phyloP scores from a whole-genome alignment of 108 stramenopile species.

The Skeletonema grethae region DNA sequence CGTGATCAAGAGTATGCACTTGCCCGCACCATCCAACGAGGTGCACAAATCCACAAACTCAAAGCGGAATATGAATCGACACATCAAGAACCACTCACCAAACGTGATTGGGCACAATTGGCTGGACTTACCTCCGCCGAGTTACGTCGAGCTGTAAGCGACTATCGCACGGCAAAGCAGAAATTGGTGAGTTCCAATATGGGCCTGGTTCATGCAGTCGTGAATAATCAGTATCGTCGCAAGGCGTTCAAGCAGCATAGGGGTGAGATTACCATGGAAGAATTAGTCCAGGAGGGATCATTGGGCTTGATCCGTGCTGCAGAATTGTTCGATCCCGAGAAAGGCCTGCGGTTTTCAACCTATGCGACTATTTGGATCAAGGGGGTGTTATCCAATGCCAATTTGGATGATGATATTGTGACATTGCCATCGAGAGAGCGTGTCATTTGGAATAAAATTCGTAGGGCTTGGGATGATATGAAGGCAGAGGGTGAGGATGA shows the following conservation, averaged over 20 bases:
- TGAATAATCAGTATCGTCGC: slow-evolving; percentile 50
- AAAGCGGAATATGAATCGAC: slow-evolving; percentile 56
- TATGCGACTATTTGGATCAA: slow-evolving; percentile 99
- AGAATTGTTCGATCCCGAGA: slow-evolving; percentile 89
- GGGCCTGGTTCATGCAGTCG: slow-evolving; percentile 80
- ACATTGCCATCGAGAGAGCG: slow-evolving; percentile 69
- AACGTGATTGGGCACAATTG: slow-evolving; percentile 66
- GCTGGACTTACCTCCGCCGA: slow-evolving; percentile 58
- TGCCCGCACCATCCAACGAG: slow-evolving; percentile 70
- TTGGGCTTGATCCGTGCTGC: slow-evolving; percentile 91
- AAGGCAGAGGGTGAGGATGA: slow-evolving; percentile 24
- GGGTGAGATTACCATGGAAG: slow-evolving; percentile 60
- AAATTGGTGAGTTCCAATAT: slow-evolving; percentile 77
- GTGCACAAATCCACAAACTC: slow-evolving; percentile 64
- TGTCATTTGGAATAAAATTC: slow-evolving; percentile 72
- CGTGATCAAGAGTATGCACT: slow-evolving; percentile 77
- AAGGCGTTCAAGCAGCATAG: slow-evolving; percentile 17
- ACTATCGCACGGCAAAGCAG: slow-evolving; percentile 77
- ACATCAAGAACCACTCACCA: slow-evolving; percentile 37
- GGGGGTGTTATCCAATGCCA: slow-evolving; percentile 70
- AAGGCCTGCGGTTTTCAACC: slow-evolving; percentile 90
- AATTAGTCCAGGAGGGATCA: slow-evolving; percentile 93
- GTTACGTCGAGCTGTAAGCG: slow-evolving; percentile 58
- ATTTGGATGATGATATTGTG: slow-evolving; percentile 57
- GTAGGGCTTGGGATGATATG: slow-evolving; percentile 51